A percentile compares a stretch with the other conserved stretches of the same genome.
phyloP scores from a whole-genome alignment of 1,139 yeast species.

The Casaregolazyma suthepensis region DNA sequence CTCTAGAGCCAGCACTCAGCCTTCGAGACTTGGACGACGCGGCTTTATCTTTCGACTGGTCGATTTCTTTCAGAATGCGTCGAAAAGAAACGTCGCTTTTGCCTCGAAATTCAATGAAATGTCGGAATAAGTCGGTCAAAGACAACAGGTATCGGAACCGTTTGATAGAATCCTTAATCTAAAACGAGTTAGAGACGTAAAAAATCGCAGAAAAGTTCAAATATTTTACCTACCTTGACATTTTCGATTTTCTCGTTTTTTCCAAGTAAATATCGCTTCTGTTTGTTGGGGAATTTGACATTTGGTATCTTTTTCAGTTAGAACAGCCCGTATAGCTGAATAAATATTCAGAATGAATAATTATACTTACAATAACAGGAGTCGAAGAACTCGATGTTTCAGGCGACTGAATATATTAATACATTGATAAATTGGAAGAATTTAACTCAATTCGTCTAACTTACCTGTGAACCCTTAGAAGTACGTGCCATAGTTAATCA shows the following conservation, averaged over 20 bases:
- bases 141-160: conserved; percentile 79
- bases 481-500: background rate
- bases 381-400: conserved; percentile 8
- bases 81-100: conserved; percentile 68
- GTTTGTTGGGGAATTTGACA: conserved; percentile 10
- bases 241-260: conserved; percentile 16
- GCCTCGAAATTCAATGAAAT: conserved; percentile 80
- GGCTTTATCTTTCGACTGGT: conserved; percentile 32
- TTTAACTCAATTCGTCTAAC: background rate
- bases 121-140: conserved; percentile 79
- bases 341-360: background rate
- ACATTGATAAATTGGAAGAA: background rate
- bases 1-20: conserved; percentile 25
- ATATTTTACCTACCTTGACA: conserved; percentile 11
- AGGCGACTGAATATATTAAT: conserved; percentile 1
- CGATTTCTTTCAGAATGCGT: conserved; percentile 51
- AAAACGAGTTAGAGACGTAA: conserved; percentile 9
- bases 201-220: background rate
- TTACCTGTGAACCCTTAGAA: background rate
- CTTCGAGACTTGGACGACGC: conserved; percentile 16
- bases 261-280: conserved; percentile 18
- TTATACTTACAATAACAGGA: conserved; percentile 6
- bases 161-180: conserved; percentile 37
- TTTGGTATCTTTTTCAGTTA: conserved; percentile 6
- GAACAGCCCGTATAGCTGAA: background rate